phyloP scores from a whole-genome alignment of 2,329 filamentous ascomycete genomes.

The Clarireedia hainanense region DNA sequence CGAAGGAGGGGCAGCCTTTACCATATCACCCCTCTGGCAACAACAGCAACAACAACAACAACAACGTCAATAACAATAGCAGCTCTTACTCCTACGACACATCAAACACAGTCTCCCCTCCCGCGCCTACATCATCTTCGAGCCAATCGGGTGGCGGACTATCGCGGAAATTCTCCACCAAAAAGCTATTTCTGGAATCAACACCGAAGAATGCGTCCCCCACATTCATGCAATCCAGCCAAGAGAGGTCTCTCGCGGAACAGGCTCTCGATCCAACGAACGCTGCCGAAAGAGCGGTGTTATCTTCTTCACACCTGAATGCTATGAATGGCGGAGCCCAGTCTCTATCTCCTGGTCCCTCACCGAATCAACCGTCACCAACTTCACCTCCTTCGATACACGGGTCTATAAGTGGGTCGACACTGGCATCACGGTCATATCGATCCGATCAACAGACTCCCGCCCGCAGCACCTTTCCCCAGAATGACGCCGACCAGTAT shows the following conservation, averaged over 20 bases:
- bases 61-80: constrained; percentile 10
- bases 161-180: constrained; percentile 67
- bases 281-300: constrained; percentile 57
- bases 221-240: constrained; percentile 47
- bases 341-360: constrained; percentile 45
- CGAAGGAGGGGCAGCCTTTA: constrained; percentile 85
- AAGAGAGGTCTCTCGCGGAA: constrained; percentile 57
- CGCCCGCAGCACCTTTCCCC: constrained; percentile 47
- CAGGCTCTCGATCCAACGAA: constrained; percentile 60
- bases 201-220: constrained; percentile 72
- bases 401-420: constrained; percentile 27
- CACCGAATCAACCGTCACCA: constrained; percentile 62
- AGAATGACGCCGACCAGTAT: constrained; percentile 35
- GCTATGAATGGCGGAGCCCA: constrained; percentile 59
- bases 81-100: constrained; percentile 43
- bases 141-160: constrained; percentile 46
- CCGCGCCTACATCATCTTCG: constrained; percentile 48
- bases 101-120: constrained; percentile 43
- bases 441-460: constrained; percentile 45
- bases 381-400: constrained; percentile 49
- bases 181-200: constrained; percentile 63
- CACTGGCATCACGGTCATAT: constrained; percentile 54
- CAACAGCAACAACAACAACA: constrained; percentile 16
- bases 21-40: constrained; percentile 40
- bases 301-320: constrained; percentile 61